Base-by-base conservation (phyloP, 495 filamentous ascomycete species). In the Rhizodiscina lignyota region DNA sequence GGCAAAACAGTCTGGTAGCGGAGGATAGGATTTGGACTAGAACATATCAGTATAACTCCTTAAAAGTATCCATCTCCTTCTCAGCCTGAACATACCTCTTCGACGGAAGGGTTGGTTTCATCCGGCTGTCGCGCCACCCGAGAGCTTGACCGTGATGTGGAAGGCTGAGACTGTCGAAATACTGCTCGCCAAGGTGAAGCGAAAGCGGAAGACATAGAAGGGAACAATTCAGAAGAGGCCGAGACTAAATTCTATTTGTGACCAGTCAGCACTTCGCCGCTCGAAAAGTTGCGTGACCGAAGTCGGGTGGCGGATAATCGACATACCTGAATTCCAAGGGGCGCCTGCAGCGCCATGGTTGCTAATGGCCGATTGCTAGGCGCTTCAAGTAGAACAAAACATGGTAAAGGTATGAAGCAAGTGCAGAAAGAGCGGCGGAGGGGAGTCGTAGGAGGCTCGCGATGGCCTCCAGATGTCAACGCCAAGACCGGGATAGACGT, bases 191-290 rank as follows among this genome's bases (percentile, higher is more conserved):
- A 64, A 17, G 69, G 60, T 13, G 58, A 35, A 13, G 52, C 44
- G 32, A 73, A 46, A 15, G 61, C 52, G 39, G 54, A 62, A 26
- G 62, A 56, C 39, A 74, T 57, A 13, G 67, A 66, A 17, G 70
- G 68, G 66, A 64, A 71, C 40, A 70, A 39, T 28, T 71, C 65
- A 32, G 61, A 53, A 2, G 66, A 62, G 38, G 61, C 60, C 26
- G 63, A 60, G 33, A 60, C 61, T 35, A 71, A 23, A 33, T 35
- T 42, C 46, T 49, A 31, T n/a, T n/a, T n/a, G n/a, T n/a, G n/a
- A n/a, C n/a, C n/a, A n/a, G n/a, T n/a, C n/a, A n/a, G n/a, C n/a
- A n/a, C n/a, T n/a, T n/a, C n/a, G n/a, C n/a, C n/a, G n/a, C n/a
- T n/a, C n/a, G n/a, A n/a, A n/a, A n/a, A n/a, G n/a, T n/a, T n/a